These are phyloP conservation scores for Pichia sp. DNA, from an alignment of 1,139 yeast species.

Conservation along the genomic window DNA sequence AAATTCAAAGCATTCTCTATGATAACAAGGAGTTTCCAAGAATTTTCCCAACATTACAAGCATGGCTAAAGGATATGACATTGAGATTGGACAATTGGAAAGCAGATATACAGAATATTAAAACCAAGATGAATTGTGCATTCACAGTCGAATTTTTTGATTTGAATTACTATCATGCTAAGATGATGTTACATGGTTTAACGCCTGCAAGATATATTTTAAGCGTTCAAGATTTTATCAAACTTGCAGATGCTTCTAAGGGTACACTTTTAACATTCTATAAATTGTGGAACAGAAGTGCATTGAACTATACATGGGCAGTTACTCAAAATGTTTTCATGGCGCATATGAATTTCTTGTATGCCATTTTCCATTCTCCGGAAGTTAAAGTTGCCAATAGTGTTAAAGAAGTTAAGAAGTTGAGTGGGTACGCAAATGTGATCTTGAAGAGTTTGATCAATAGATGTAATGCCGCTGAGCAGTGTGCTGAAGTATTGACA, in stretches of 20 bases:
- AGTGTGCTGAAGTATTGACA: conserved; percentile 71
- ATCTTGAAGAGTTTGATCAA: conserved; percentile 63
- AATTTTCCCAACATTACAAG: conserved; percentile 48
- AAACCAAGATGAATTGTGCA: conserved; percentile 66
- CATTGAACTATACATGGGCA: conserved; percentile 88
- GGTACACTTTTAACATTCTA: conserved; percentile 65
- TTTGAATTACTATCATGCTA: conserved; percentile 75
- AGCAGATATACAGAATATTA: conserved; percentile 51
- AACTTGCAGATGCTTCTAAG: conserved; percentile 63
- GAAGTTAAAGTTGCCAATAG: conserved; percentile 48
- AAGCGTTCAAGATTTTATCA: conserved; percentile 49
- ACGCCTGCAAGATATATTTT: conserved; percentile 67
- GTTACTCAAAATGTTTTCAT: conserved; percentile 86
- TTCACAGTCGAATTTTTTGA: conserved; percentile 69
- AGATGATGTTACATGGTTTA: conserved; percentile 70
- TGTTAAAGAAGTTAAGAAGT: conserved; percentile 51
- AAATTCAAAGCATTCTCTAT: conserved; percentile 68
- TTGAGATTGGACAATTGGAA: conserved; percentile 54
- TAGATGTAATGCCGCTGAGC: conserved; percentile 75
- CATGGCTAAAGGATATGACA: conserved; percentile 49
- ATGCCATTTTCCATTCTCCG: conserved; percentile 67
- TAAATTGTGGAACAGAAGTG: conserved; percentile 51
- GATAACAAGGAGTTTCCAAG: conserved; percentile 73
- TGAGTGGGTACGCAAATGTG: conserved; percentile 55
- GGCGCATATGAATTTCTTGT: conserved; percentile 85